phyloP scores from a whole-genome alignment of 331 rosid species.

The Erythrophleum ivorense region DNA sequence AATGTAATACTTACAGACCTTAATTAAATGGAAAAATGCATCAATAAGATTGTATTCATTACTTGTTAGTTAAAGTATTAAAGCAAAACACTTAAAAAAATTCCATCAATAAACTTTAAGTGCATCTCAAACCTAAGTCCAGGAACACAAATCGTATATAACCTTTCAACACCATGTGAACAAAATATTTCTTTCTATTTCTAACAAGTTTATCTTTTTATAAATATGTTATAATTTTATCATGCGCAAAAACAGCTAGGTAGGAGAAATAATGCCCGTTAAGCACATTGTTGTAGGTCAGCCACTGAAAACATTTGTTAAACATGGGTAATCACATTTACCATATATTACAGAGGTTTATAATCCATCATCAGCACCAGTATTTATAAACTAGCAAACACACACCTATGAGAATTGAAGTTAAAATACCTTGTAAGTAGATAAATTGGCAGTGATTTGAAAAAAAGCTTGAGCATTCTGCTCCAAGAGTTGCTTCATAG shows the following conservation, averaged over 20 bases:
- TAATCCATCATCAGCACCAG: constrained; percentile 19
- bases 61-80: not conserved
- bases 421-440: constrained; percentile 76
- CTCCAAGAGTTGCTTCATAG: constrained; percentile 80
- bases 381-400: not conserved
- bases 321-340: not conserved
- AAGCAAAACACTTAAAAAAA: not conserved
- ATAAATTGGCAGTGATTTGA: constrained; percentile 80
- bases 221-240: constrained; percentile 4
- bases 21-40: not conserved
- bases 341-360: not conserved
- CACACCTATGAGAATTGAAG: constrained; percentile 16
- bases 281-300: not conserved
- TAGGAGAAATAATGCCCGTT: constrained; percentile 22
- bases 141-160: not conserved
- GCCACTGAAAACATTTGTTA: not conserved
- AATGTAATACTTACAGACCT: too few relatives aligned
- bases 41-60: not conserved
- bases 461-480: constrained; percentile 83
- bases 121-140: constrained; percentile 15
- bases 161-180: constrained; percentile 8
- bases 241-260: constrained; percentile 10
- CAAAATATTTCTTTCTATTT: not conserved
- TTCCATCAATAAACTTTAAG: not conserved
- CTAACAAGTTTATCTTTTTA: constrained; percentile 9